Conservation (phyloP, 257 asterid genomes). For the Plantago elongata region DNA sequence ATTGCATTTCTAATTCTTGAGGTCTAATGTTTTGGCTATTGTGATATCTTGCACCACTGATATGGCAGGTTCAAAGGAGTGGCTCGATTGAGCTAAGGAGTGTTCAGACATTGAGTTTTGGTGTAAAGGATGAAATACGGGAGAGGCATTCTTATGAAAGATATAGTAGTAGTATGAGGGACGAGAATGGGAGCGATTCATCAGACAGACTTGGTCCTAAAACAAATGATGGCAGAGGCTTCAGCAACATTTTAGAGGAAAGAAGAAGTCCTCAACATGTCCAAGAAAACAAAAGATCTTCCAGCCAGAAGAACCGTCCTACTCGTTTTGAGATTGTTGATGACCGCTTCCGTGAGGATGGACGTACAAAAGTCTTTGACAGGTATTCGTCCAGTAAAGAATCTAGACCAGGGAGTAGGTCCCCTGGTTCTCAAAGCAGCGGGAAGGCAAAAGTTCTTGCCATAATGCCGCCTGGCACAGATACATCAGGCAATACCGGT, state of each 20-base stretch:
- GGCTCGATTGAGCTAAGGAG: conserved; percentile 23
- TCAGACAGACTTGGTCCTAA: conserved; percentile 30
- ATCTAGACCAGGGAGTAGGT: conserved; percentile 36
- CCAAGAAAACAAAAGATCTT: conserved; percentile 34
- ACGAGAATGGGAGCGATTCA: conserved; percentile 34
- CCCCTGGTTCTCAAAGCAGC: conserved; percentile 36
- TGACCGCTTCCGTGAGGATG: conserved; percentile 82
- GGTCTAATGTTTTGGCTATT: neutral
- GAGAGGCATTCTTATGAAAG: conserved; percentile 32
- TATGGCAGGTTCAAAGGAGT: conserved; percentile 30
- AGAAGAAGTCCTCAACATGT: conserved; percentile 44
- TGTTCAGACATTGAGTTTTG: conserved; percentile 23
- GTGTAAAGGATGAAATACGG: conserved; percentile 29
- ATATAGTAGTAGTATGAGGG: conserved; percentile 25
- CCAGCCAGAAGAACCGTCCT: conserved; percentile 32
- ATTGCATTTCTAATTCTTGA: conserved; percentile 9
- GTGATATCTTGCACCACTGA: neutral
- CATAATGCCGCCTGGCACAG: conserved; percentile 33
- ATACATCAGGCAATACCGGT: conserved; percentile 37
- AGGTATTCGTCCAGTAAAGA: conserved; percentile 33
- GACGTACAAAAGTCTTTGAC: conserved; percentile 41
- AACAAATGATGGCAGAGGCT: conserved; percentile 23
- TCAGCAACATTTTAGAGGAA: conserved; percentile 48
- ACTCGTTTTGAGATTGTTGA: conserved; percentile 78
- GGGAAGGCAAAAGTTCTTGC: conserved; percentile 28